Evolutionary conservation across 345 rosid species (phyloP), one percentile per base, ranked within the genome.

Genomic region (Crucihimalaya himalaica): DNA sequence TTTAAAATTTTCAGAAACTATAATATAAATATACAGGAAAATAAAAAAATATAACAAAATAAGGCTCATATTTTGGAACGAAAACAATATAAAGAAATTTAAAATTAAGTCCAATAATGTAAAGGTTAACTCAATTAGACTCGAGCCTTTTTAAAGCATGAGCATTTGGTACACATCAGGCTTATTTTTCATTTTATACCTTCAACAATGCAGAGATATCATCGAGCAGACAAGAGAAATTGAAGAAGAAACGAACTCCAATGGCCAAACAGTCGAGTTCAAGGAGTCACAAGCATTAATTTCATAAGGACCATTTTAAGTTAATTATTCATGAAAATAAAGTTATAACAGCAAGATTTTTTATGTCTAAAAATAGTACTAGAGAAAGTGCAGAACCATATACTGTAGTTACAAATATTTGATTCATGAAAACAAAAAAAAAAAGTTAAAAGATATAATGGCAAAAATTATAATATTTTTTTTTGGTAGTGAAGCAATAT

Each of bases 141-240:
- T 5, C 29, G 8, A 13, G 35, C 25, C 4, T 13, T 35, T 20
- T 35, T 27, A 39, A 39, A 57, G n/a, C 8, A 48, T 34, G 57
- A 1, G 42, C 13, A 32, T 46, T 50, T 21, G 35, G 3, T 23
- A 67, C 11, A 35, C 1, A 50, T 14, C 4, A 32, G 2, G 47
- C 20, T 51, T 35, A 8, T 8, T 16, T 47, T 47, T 43, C 52
- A 18, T 18, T 47, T 47, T 1, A 18, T 16, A 6, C 23, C 10
- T n/a, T 45, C 5, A 39, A 43, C 53, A 43, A 23, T 80, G 82
- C 87, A 90, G 97, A 85, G 83, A 84, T 84, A 18, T 8, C 52
- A 47, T 47, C 23, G 13, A 47, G 12, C 11, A 46, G 52, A 18
- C 52, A 47, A 47, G 52, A 47, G 13, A 47, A 18, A 8, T 47